Evolutionary conservation across 805 yeast species (phyloP), one percentile per base, ranked within the genome.

Genomic region (Torulaspora gathmanii): DNA sequence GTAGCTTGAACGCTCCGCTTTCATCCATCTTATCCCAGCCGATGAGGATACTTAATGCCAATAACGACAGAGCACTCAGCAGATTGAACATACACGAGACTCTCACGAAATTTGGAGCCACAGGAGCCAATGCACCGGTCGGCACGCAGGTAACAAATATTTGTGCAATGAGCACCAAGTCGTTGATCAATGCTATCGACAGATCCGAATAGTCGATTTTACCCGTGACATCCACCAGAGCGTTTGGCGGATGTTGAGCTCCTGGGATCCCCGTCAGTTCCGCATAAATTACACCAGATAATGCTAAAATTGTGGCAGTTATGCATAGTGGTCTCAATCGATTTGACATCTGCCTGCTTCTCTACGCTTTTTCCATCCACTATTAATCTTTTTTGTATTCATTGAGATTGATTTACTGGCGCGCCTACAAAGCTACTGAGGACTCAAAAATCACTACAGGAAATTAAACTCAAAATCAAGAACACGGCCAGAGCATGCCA

Each of bases 11-110:
- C 7, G 42, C 35, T 17, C 49, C 39, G 17, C 49, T 44, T 16
- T 48, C 51, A 35, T 48, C 49, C 26, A 48, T 17, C 28, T 42
- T 41, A 23, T 48, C 51, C 51, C 51, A 48, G 5, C 51, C 51
- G 23, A 40, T 23, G 6, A 48, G 38, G 19, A 48, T 30, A 22
- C 45, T 48, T 29, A 48, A 27, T 7, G 49, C 42, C 17, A 48
- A 31, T 11, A 48, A 25, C 16, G 51, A 48, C 12, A 48, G 37
- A 7, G 45, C 47, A 23, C 51, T 48, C 20, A 48, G 33, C 38
- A 48, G 37, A 16, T 48, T 48, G 33, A 48, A 48, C 27, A 45
- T 37, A 22, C 51, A 48, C 9, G 51, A 48, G 3, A 48, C 36
- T 23, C 45, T 48, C 4, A 42, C 44, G 26, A 48, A 48, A 34